phyloP scores from a whole-genome alignment of 177 flowering plant genomes.

The Vitis hybrid region DNA sequence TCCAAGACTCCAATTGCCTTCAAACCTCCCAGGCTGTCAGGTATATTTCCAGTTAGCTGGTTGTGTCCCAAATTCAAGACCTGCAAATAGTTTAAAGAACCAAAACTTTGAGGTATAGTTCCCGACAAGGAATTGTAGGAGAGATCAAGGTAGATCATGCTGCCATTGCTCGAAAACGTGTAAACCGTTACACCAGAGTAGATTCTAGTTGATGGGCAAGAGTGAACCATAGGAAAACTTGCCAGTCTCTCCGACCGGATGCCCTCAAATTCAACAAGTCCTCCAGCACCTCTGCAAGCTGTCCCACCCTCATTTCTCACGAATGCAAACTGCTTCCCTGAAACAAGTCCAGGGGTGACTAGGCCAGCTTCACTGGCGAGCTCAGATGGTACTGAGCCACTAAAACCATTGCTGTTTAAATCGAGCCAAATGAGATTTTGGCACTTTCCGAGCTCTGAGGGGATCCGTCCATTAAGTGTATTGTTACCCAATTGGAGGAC shows the following conservation, averaged over 20 bases:
- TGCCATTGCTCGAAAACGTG: constrained; percentile 60
- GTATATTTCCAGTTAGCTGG: constrained; percentile 57
- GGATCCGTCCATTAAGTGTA: constrained; percentile 66
- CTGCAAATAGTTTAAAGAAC: constrained; percentile 58
- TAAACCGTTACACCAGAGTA: constrained; percentile 70
- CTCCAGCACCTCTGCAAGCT: constrained; percentile 84
- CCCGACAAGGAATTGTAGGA: constrained; percentile 79
- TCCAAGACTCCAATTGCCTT: constrained; percentile 65
- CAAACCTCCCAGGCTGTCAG: constrained; percentile 60
- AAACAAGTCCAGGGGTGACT: constrained; percentile 52
- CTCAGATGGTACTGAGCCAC: constrained; percentile 59
- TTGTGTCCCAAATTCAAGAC: constrained; percentile 84
- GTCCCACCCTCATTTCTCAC: constrained; percentile 89
- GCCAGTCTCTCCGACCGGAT: constrained; percentile 56
- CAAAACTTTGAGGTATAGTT: constrained; percentile 56
- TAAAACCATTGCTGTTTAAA: constrained; percentile 68
- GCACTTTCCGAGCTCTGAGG: constrained; percentile 65
- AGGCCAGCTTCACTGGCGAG: constrained; percentile 66
- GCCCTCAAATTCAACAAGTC: constrained; percentile 82
- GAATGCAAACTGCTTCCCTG: constrained; percentile 84
- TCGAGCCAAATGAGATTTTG: constrained; percentile 85
- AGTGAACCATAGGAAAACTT: constrained; percentile 53
- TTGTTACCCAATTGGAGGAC: constrained; percentile 84
- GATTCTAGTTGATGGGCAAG: constrained; percentile 71
- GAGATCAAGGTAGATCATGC: constrained; percentile 83